These are phyloP conservation scores for Tolypocladium capitatum DNA, from an alignment of 2,329 filamentous ascomycete species.

Conservation along the genomic window DNA sequence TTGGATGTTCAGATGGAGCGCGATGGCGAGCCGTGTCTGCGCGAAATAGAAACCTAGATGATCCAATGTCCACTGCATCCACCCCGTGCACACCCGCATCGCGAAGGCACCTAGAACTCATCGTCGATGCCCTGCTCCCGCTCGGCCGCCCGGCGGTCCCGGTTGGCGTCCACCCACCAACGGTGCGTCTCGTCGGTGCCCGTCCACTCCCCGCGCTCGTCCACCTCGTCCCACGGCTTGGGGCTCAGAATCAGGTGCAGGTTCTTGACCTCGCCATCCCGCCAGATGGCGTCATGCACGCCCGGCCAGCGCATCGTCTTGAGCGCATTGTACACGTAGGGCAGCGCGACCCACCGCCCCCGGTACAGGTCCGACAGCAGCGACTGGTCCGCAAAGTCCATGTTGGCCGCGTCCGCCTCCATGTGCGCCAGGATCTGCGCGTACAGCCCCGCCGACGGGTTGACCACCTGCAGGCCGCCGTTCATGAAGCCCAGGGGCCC, in stretches of 20 bases:
- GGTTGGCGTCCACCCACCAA: slow-evolving; percentile 43
- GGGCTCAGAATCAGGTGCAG: slow-evolving; percentile 48
- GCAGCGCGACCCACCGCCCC: slow-evolving; percentile 42
- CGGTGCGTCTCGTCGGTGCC: slow-evolving; percentile 34
- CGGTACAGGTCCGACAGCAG: slow-evolving; percentile 42
- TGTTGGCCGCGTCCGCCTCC: slow-evolving; percentile 28
- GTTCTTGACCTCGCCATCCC: slow-evolving; percentile 44
- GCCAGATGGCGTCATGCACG: slow-evolving; percentile 44
- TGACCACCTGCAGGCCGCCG: slow-evolving; percentile 43
- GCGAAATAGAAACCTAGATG: not conserved
- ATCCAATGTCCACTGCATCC: too few species aligned
- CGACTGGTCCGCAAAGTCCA: slow-evolving; percentile 48
- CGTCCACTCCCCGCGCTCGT: slow-evolving; percentile 27
- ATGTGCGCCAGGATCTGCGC: slow-evolving; percentile 37
- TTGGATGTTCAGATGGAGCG: not conserved
- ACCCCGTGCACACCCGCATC: not conserved
- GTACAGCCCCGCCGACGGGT: slow-evolving; percentile 35
- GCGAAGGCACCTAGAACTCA: slow-evolving; percentile 6
- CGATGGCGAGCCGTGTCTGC: not conserved
- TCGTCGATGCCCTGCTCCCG: slow-evolving; percentile 22
- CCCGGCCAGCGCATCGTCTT: slow-evolving; percentile 42
- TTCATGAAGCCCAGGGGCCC: slow-evolving; percentile 32
- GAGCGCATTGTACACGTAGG: slow-evolving; percentile 49
- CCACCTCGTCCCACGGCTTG: slow-evolving; percentile 47
- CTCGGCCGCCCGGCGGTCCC: slow-evolving; percentile 28